A percentile compares a stretch with the other conserved stretches of the same genome.
Conservation (phyloP, 768 basidiomycete species). For the Tephrocybe sp. region DNA sequence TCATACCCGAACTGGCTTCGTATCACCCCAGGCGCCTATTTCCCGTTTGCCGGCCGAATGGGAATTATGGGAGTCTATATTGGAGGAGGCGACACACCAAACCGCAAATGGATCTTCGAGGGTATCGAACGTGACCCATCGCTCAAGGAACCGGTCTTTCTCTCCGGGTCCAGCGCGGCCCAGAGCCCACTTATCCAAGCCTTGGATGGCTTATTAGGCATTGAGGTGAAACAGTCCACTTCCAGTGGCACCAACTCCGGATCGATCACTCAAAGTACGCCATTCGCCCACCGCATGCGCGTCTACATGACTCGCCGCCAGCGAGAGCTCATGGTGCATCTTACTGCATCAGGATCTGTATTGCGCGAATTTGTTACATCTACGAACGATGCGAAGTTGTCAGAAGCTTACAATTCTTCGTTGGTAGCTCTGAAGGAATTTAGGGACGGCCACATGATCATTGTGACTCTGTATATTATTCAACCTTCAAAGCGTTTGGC, state of each 20-base stretch:
- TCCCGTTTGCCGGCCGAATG: background rate
- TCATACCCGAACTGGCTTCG: background rate
- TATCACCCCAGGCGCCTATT: background rate
- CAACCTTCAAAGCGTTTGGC: constrained; percentile 4
- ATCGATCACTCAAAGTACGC: constrained; percentile 3
- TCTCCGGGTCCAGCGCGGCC: constrained; percentile 79
- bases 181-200: constrained; percentile 50
- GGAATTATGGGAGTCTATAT: background rate
- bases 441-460: constrained; percentile 9
- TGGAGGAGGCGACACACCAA: constrained; percentile 6
- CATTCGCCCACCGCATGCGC: constrained; percentile 8
- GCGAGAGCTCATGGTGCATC: background rate
- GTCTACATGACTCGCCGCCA: constrained; percentile 2
- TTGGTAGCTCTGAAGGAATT: constrained; percentile 8
- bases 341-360: background rate
- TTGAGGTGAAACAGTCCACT: background rate
- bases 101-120: constrained; percentile 55
- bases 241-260: background rate
- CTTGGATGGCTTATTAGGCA: background rate
- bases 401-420: constrained; percentile 3
- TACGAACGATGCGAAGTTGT: background rate
- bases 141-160: constrained; percentile 42
- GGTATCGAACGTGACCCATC: constrained; percentile 49
- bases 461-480: constrained; percentile 7
- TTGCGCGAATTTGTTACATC: background rate